Evolutionary conservation across 139 green algal species (phyloP).

Genomic region (Picochlorum sp.): DNA sequence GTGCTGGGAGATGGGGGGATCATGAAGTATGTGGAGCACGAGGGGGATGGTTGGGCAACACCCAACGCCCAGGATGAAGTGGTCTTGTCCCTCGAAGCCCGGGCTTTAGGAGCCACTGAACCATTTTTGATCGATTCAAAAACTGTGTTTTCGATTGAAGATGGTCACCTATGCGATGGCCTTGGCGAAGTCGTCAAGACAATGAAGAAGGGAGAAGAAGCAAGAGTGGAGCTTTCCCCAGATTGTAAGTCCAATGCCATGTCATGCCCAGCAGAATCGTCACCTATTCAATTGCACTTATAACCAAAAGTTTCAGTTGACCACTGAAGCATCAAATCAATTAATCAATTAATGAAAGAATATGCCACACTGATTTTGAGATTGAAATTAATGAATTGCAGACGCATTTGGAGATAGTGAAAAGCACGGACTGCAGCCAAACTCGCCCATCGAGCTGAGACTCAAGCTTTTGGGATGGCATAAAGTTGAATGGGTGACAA

Average conservation of each 20-base stretch:
- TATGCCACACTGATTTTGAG: not conserved
- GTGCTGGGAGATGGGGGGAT: constrained; percentile 63
- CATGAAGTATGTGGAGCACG: constrained; percentile 52
- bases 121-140: constrained; percentile 8
- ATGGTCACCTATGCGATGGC: constrained; percentile 28
- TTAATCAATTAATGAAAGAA: no score
- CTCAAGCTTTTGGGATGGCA: constrained; percentile 67
- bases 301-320: no score
- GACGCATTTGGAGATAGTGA: constrained; percentile 37
- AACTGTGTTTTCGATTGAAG: constrained; percentile 15
- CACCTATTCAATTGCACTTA: no score
- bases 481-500: constrained; percentile 33
- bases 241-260: not conserved
- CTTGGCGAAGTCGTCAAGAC: constrained; percentile 42
- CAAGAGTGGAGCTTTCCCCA: constrained; percentile 35
- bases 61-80: constrained; percentile 56
- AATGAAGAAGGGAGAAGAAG: constrained; percentile 73
- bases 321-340: no score
- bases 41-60: constrained; percentile 44
- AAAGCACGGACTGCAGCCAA: constrained; percentile 35
- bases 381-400: no score
- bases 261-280: no score
- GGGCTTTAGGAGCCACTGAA: constrained; percentile 28
- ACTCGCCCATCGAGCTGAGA: constrained; percentile 51
- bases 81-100: constrained; percentile 33